Evolutionary conservation across 2,329 filamentous ascomycete species (phyloP), one percentile per base, ranked within the genome.

Genomic region (Aspergillus sp.): DNA sequence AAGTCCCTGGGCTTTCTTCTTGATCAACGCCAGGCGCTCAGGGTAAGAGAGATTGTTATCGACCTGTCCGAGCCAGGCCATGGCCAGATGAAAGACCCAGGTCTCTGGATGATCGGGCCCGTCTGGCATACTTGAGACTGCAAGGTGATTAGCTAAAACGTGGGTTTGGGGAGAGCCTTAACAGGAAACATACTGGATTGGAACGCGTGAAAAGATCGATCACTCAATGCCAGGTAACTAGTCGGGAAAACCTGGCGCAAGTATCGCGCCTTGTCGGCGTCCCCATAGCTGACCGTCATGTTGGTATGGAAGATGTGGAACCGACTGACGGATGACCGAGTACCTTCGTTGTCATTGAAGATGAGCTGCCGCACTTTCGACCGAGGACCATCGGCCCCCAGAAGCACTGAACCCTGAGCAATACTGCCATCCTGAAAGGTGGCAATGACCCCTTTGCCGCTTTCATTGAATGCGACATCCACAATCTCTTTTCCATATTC

Each of bases 291-390:
- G 10, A 49, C 51, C 3, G 51, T 53, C 51, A 53, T 53, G 20
- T 53, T 53, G 3, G 51, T 53, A 42, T 53, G 46, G 36, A 53
- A 53, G 34, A 53, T 53, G 6, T 46, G 51, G 38, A 53, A 53
- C 17, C 51, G 51, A 36, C 32, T 53, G n/a, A 53, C 51, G 10
- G 32, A 11, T 23, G 21, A 23, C 9, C 29, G 40, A 13, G 51
- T 47, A 10, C 25, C 40, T 13, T 49, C 47, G 2, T 21, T 16
- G 5, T 42, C 31, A 1, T 38, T 20, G 46, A 53, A 45, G 4
- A 47, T 47, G 7, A 45, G 41, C 36, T 53, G 46, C 2, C 51
- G 32, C 3, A 46, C 51, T 16, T 40, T 45, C 0, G 42, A 43
- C 2, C 46, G 42, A 4, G 46, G 51, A 1, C 51, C 51, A 46